These are phyloP conservation scores for Trichoderma sp. DNA, from an alignment of 2,329 filamentous ascomycete genomes.

Conservation along the genomic window DNA sequence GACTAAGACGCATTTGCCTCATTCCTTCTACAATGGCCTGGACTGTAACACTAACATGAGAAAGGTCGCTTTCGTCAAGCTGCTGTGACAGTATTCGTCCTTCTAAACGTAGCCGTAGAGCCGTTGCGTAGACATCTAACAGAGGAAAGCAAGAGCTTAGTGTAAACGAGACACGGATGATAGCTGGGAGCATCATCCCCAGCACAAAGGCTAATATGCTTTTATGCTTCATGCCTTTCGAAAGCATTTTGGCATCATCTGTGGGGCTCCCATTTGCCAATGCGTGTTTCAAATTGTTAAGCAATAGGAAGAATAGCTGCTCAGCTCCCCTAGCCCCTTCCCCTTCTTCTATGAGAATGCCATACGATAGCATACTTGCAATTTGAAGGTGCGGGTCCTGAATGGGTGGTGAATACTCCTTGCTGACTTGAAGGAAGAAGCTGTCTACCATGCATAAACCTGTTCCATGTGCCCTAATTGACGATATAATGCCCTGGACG, in stretches of 20 bases:
- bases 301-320: slow-evolving; percentile 60
- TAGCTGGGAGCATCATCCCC: slow-evolving; percentile 58
- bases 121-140: slow-evolving; percentile 55
- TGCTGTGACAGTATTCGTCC: slow-evolving; percentile 44
- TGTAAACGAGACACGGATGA: slow-evolving; percentile 46
- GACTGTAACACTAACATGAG: slow-evolving; percentile 42
- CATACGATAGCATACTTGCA: slow-evolving; percentile 60
- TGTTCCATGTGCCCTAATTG: slow-evolving; percentile 58
- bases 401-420: slow-evolving; percentile 58
- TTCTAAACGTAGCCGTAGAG: slow-evolving; percentile 45
- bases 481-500: slow-evolving; percentile 54
- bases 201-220: slow-evolving; percentile 54
- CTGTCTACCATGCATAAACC: slow-evolving; percentile 58
- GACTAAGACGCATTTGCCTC: slow-evolving; percentile 33
- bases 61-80: slow-evolving; percentile 42
- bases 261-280: slow-evolving; percentile 54
- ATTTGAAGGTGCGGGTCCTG: slow-evolving; percentile 62
- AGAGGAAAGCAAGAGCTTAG: slow-evolving; percentile 50
- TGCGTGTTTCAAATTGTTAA: slow-evolving; percentile 61
- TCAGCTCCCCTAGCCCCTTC: slow-evolving; percentile 54
- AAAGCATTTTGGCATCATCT: slow-evolving; percentile 52
- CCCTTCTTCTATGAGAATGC: slow-evolving; percentile 57
- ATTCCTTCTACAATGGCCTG: slow-evolving; percentile 39
- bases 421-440: slow-evolving; percentile 61
- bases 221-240: slow-evolving; percentile 52